These are phyloP conservation scores for Coleophoma cylindrospora DNA, from an alignment of 2,329 filamentous ascomycete species.

Conservation along the genomic window DNA sequence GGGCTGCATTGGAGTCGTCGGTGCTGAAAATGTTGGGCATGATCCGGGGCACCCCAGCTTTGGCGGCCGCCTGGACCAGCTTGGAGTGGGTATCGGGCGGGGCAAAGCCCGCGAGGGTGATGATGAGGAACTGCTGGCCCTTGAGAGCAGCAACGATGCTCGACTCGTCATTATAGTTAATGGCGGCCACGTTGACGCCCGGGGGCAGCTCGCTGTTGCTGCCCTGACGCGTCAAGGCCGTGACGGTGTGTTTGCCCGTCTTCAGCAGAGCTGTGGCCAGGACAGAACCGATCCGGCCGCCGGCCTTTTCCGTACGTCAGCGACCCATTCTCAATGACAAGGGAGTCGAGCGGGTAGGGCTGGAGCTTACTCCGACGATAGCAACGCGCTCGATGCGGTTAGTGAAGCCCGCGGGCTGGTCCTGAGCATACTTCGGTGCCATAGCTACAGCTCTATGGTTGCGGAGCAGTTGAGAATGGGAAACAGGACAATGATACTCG, in stretches of 20 bases:
- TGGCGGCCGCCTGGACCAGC: slow-evolving; percentile 49
- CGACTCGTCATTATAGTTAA: slow-evolving; percentile 40
- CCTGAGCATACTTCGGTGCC: too few species aligned
- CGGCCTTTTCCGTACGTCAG: slow-evolving; percentile 27
- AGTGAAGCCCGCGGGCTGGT: too few species aligned
- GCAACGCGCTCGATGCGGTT: too few species aligned
- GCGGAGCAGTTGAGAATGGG: too few species aligned
- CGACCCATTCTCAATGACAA: too few species aligned
- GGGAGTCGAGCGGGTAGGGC: too few species aligned
- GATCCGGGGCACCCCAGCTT: slow-evolving; percentile 48
- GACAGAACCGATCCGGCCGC: slow-evolving; percentile 34
- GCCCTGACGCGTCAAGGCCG: slow-evolving; percentile 40
- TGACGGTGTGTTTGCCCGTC: slow-evolving; percentile 41
- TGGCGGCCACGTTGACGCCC: slow-evolving; percentile 33
- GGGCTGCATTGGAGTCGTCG: slow-evolving; percentile 4
- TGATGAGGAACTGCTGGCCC: slow-evolving; percentile 52
- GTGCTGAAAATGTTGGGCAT: slow-evolving; percentile 46
- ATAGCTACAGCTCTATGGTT: too few species aligned
- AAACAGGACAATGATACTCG: too few species aligned
- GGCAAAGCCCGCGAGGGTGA: slow-evolving; percentile 42
- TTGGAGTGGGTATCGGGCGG: slow-evolving; percentile 40
- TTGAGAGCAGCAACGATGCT: slow-evolving; percentile 43
- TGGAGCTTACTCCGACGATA: too few species aligned
- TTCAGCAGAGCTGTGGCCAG: slow-evolving; percentile 26
- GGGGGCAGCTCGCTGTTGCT: slow-evolving; percentile 31